Evolutionary conservation across 2,329 filamentous ascomycete genomes (phyloP), one percentile per base, ranked within the genome.

Genomic region (Botrytis fragariae): DNA sequence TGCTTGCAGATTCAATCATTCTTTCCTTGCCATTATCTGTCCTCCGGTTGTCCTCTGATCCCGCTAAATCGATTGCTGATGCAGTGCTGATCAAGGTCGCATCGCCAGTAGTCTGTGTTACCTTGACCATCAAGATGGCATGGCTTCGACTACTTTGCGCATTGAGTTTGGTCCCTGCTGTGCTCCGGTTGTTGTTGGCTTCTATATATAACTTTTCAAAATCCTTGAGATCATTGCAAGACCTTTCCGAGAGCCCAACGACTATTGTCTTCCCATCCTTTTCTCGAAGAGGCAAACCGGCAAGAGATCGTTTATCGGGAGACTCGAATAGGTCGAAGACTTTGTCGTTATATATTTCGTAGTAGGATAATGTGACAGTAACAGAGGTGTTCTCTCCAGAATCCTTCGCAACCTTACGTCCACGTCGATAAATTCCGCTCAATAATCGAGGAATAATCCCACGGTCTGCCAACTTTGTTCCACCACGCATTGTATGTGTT

Each of bases 301-400:
- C 88, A 2, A 93, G 85, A 14, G 79, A 76, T 69, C 96, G 92
- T 84, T 94, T 97, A 82, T 98, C 95, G 0, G 91, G 92, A 0
- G 94, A 86, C 81, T 97, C 93, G 77, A 98, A 93, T 45, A 98
- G 85, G 81, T 98, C 95, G 79, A 91, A 97, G 32, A 97, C 94
- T 81, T 95, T 95, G 84, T 98, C 95, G 82, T 97, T 97, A 84
- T 98, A 98, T 77, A 98, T 97, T 82, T 98, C 95, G 84, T 97
- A 97, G 84, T 98, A 98, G 42, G 93, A 95, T 79, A 98, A 87
- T 20, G 89, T 86, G 25, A 97, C 93, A 14, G 89, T 85, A 35
- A 97, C 93, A 2, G 85, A 86, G 0, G 91, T 95, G 69, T 89
- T 85, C 18, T 91, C 93, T 7, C 87, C 85, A 3, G 90, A 88